Percentiles rank a stretch among this genome's conserved stretches.
These are phyloP conservation scores for Sporothrix mexicana DNA, from an alignment of 2,329 filamentous ascomycete genomes.

Conservation along the genomic window DNA sequence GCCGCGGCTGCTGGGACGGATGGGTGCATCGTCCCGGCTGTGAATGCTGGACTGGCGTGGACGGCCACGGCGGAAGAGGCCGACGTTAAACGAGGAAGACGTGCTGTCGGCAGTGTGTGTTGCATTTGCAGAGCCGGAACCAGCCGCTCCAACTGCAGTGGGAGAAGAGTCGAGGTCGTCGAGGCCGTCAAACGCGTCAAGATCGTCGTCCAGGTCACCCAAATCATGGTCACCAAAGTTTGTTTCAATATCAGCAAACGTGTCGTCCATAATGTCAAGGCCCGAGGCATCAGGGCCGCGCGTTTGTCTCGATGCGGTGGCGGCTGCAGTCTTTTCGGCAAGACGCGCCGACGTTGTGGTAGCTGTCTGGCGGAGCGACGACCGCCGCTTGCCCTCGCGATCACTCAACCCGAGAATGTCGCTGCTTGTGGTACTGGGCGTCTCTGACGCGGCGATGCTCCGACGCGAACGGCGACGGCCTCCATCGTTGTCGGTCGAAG, in stretches of 20 bases:
- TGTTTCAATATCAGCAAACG: conserved; percentile 52
- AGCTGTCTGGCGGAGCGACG: conserved; percentile 34
- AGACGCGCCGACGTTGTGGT: conserved; percentile 31
- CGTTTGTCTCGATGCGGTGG: conserved; percentile 42
- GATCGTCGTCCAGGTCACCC: conserved; percentile 32
- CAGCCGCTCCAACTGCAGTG: background rate
- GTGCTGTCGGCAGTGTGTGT: conserved; percentile 49
- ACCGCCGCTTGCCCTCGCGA: conserved; percentile 43
- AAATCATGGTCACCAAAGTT: conserved; percentile 48
- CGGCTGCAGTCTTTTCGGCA: conserved; percentile 26
- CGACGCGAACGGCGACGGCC: conserved; percentile 33
- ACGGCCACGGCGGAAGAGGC: conserved; percentile 52
- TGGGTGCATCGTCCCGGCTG: conserved; percentile 57
- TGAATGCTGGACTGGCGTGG: conserved; percentile 58
- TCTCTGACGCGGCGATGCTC: conserved; percentile 29
- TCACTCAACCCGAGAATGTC: conserved; percentile 48
- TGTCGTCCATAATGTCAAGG: conserved; percentile 53
- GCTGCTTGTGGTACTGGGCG: conserved; percentile 38
- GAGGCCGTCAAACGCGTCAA: conserved; percentile 36
- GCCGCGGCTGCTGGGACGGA: conserved; percentile 60
- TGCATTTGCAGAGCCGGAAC: conserved; percentile 35
- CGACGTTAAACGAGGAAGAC: conserved; percentile 54
- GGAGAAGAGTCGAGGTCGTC: conserved; percentile 39
- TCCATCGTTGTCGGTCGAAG: conserved; percentile 42
- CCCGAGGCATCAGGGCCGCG: conserved; percentile 52